A percentile compares a stretch with the other conserved stretches of the same genome.
phyloP scores from a whole-genome alignment of 768 basidiomycete species.

The Neoboletus subvelutipes region DNA sequence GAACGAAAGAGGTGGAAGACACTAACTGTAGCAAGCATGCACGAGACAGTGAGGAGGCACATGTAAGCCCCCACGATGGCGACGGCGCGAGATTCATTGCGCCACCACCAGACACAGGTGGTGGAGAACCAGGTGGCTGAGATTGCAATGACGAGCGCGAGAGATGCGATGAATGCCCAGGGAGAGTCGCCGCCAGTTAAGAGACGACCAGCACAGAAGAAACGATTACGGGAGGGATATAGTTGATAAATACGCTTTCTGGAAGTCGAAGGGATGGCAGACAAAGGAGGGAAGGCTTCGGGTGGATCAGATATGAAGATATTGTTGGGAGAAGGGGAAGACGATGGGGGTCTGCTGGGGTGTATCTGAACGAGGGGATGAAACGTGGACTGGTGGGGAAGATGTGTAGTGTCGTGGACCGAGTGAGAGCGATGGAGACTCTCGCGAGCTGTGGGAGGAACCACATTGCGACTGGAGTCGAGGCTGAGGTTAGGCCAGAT shows the following conservation, averaged over 20 bases:
- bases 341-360: slow-evolving; percentile 23
- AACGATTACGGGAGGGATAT: slow-evolving; percentile 73
- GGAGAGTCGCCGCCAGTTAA: slow-evolving; percentile 86
- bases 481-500: slow-evolving; percentile 53
- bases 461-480: slow-evolving; percentile 43
- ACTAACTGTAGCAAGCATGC: slow-evolving; percentile 76
- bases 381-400: slow-evolving; percentile 13
- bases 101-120: slow-evolving; percentile 90
- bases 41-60: slow-evolving; percentile 65
- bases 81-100: slow-evolving; percentile 66
- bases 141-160: slow-evolving; percentile 62
- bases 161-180: slow-evolving; percentile 71
- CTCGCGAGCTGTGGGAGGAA: slow-evolving; percentile 2
- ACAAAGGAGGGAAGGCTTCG: slow-evolving; percentile 32
- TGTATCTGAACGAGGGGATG: slow-evolving; percentile 29
- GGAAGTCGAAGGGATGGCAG: slow-evolving; percentile 32
- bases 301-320: slow-evolving; percentile 33
- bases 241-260: slow-evolving; percentile 56
- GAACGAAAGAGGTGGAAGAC: slow-evolving; percentile 1
- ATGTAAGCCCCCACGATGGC: slow-evolving; percentile 65
- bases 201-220: slow-evolving; percentile 68
- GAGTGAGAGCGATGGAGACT: slow-evolving; percentile 11
- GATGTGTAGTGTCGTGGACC: slow-evolving; percentile 8
- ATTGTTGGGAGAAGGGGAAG: slow-evolving; percentile 29
- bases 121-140: slow-evolving; percentile 85